Base-by-base conservation (phyloP, 768 basidiomycete genomes). In the Tylopilus intermedius region DNA sequence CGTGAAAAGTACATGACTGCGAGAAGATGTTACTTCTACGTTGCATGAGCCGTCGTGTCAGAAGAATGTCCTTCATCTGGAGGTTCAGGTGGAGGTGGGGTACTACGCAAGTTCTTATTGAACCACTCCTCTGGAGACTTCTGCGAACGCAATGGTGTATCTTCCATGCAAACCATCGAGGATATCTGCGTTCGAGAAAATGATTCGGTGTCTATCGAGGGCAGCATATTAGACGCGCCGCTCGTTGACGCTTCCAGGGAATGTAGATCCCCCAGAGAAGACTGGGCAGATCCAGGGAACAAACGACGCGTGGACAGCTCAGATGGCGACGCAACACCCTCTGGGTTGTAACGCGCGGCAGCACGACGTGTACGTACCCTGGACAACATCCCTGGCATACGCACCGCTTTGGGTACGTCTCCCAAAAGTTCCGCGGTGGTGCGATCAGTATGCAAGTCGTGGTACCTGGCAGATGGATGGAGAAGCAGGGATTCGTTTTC, bases 161-260 rank as follows among this genome's bases (percentile, higher is more conserved):
- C 51, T 47, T 50, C 59, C 44, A 50, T 45, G 35, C 50, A 53
- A 47, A 45, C 7, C 15, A 38, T 56, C 43, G 45, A 48, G 40
- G 44, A 41, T 18, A 32, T 40, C 15, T 30, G 51, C 22, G 47
- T 38, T 42, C 45, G 44, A 14, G 50, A 47, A 22, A 54, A 49
- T 24, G 55, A 55, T 22, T 55, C 55, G 9, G 41, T 53, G 40
- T 56, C 55, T n/a, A 57, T 14, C 11, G 51, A 55, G 33, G 55
- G 49, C 26, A 43, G 38, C 26, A 54, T 26, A 27, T 52, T 61
- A 14, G 62, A 64, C 15, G 41, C 48, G 44, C 50, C 53, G 27
- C 51, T 49, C 43, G 52, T 64, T 8, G 62, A 59, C 33, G 49
- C 42, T 24, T 37, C 41, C 4, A 49, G 27, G 21, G 59, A 63